Conservation (phyloP, 2,329 filamentous ascomycete species). For the Pochonia chlamydosporia region DNA sequence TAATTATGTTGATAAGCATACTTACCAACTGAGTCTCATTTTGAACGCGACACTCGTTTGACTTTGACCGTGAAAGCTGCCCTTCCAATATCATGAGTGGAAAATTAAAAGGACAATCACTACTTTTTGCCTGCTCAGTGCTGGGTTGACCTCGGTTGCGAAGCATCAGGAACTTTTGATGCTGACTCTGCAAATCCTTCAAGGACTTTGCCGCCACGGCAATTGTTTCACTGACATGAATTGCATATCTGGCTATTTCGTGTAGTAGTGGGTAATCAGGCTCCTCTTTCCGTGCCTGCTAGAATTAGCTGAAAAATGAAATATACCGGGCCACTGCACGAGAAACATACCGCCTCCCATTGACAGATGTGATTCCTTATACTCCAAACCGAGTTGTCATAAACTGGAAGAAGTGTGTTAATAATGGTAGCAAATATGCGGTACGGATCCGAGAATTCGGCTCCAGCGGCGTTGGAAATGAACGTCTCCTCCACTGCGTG, state of each 20-base stretch:
- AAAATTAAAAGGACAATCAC: neutral
- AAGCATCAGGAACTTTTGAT: conserved; percentile 3
- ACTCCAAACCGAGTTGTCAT: conserved; percentile 7
- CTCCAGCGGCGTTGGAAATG: neutral
- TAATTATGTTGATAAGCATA: neutral
- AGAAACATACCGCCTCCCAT: conserved; percentile 4
- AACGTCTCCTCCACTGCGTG: neutral
- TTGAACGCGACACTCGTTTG: conserved; percentile 7
- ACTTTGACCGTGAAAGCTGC: conserved; percentile 1
- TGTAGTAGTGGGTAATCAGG: conserved; percentile 7
- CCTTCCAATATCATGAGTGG: neutral
- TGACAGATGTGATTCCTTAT: conserved; percentile 6
- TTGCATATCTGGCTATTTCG: conserved; percentile 7
- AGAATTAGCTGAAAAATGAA: neutral
- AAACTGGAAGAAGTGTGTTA: neutral
- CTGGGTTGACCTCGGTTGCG: neutral
- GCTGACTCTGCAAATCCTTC: conserved; percentile 2
- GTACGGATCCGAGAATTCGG: conserved; percentile 3
- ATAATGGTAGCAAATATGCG: neutral
- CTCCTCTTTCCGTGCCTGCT: neutral
- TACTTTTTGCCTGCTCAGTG: neutral
- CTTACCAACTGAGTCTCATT: conserved; percentile 7
- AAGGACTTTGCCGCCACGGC: conserved; percentile 3
- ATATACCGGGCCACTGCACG: too few species aligned
- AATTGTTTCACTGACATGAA: conserved; percentile 7